Base-by-base conservation (phyloP, 805 yeast species). In the Barnettozyma populi region DNA sequence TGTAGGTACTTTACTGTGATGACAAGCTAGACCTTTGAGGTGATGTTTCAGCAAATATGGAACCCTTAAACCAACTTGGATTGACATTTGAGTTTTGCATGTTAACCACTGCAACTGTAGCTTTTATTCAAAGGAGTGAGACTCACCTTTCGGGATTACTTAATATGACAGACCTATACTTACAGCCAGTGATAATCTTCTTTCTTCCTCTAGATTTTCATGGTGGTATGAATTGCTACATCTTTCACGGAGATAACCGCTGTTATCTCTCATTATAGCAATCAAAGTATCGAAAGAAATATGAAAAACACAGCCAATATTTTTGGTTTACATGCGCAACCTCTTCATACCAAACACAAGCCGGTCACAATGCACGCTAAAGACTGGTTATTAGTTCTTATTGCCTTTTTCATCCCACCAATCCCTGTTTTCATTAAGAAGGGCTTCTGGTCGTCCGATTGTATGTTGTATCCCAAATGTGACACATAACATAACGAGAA, bases 351-450 rank as follows among this genome's bases (percentile, higher is more conserved):
- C 32, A 29, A 13, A 29, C 23, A 39, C n/a, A 39, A 39, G n/a
- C 7, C 42, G 14, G 18, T 11, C 19, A 45, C 29, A 43, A 66
- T 66, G 70, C 70, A 66, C 55, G 64, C 69, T 8, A 62, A 62
- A 52, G 84, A 79, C 65, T 78, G 89, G 88, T 70, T 84, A 49
- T 61, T 82, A 51, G 89, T 85, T 2, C 72, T 84, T 43, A 59
- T 85, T 46, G 87, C 88, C 2, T 72, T 84, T 48, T 78, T 85
- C 60, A 57, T 84, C 9, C 92, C 92, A 10, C 89, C 89, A 7
- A 68, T 84, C 35, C 85, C 90, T 8, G 90, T 85, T 21, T 73
- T 80, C 43, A 61, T 83, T 52, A 85, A 85, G 64, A 68, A 86
- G 56, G 90, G 90, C 1, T 71, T 73, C 46, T 54, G 56, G 38